Percentiles rank a stretch among this genome's conserved stretches.
phyloP scores from a whole-genome alignment of 495 filamentous ascomycete genomes.

The Lasiosphaeriaceae sp. region DNA sequence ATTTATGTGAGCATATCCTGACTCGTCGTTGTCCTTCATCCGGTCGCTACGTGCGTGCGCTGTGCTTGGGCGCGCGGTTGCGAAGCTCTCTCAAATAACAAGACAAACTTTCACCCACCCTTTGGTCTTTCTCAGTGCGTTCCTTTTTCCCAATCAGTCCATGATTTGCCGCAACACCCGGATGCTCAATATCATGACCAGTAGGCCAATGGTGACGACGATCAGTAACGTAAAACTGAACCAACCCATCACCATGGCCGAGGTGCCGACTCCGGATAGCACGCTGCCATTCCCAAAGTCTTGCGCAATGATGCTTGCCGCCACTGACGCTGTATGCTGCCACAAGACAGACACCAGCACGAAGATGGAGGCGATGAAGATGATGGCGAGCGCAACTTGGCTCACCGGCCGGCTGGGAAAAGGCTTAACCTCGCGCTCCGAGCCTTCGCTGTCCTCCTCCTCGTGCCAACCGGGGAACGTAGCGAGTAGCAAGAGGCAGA shows the following conservation, averaged over 20 bases:
- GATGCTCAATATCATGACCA: slow-evolving; percentile 95
- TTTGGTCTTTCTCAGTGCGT: neutral
- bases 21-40: no score
- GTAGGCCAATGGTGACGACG: slow-evolving; percentile 86
- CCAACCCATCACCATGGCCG: slow-evolving; percentile 95
- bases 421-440: slow-evolving; percentile 70
- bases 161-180: slow-evolving; percentile 55
- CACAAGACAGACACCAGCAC: slow-evolving; percentile 70
- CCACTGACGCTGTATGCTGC: slow-evolving; percentile 91
- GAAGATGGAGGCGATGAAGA: slow-evolving; percentile 76
- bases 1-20: no score
- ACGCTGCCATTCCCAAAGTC: slow-evolving; percentile 95
- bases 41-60: no score
- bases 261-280: slow-evolving; percentile 79
- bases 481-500: slow-evolving; percentile 69
- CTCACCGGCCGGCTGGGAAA: slow-evolving; percentile 72
- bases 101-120: no score
- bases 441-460: slow-evolving; percentile 60
- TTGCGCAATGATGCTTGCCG: slow-evolving; percentile 86
- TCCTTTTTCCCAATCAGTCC: slow-evolving; percentile 21
- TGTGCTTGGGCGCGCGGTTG: no score
- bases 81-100: no score
- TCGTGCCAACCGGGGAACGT: slow-evolving; percentile 83
- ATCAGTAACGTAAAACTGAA: slow-evolving; percentile 91
- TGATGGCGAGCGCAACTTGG: slow-evolving; percentile 71